phyloP scores from a whole-genome alignment of 208 protist species.

The Wallacemonas rigidus region DNA sequence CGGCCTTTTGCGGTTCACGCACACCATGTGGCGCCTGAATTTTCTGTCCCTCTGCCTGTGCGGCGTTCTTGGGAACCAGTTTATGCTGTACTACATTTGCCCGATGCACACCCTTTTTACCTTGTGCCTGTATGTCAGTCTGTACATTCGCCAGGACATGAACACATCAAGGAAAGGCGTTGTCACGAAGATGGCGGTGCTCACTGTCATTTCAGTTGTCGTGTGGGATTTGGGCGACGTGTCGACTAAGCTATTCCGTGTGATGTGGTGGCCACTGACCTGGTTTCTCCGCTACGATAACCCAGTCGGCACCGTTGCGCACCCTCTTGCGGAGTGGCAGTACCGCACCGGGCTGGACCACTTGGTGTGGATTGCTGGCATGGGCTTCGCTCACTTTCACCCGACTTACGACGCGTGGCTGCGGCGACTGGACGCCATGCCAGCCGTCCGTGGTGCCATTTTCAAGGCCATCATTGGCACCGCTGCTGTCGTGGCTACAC shows the following conservation, averaged over 20 bases:
- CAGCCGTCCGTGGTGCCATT: constrained; percentile 12
- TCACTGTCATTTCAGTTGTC: constrained; percentile 33
- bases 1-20: constrained; percentile 42
- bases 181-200: constrained; percentile 33
- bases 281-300: constrained; percentile 57
- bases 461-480: constrained; percentile 29
- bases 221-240: constrained; percentile 51
- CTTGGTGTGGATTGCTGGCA: constrained; percentile 73
- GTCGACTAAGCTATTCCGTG: constrained; percentile 36
- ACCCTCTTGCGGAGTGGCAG: constrained; percentile 72
- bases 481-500: constrained; percentile 19
- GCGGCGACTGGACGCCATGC: constrained; percentile 30
- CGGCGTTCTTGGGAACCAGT: constrained; percentile 56
- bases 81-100: constrained; percentile 94
- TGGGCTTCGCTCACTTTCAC: constrained; percentile 58
- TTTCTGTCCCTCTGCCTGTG: constrained; percentile 73
- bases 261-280: constrained; percentile 43
- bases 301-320: constrained; percentile 20
- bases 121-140: constrained; percentile 52
- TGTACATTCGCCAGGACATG: constrained; percentile 27
- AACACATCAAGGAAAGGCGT: constrained; percentile 35
- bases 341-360: constrained; percentile 84
- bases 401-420: constrained; percentile 33
- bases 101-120: constrained; percentile 89
- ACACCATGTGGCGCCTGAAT: constrained; percentile 85